These are phyloP conservation scores for Drosera capensis DNA, from an alignment of 148 eudicot genomes.

Conservation along the genomic window DNA sequence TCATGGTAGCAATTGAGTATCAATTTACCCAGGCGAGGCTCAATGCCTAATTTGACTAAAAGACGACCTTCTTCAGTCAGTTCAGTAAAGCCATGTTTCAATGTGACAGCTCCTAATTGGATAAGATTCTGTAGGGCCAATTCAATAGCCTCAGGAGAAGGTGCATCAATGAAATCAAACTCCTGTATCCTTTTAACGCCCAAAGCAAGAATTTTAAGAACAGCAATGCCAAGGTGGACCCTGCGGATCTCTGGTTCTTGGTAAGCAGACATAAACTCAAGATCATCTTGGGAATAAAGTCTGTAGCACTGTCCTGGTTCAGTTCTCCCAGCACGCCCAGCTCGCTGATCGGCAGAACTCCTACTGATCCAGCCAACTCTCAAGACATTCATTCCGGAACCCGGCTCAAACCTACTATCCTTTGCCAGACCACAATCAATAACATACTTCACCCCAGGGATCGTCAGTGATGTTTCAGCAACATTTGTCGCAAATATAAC, in stretches of 20 bases:
- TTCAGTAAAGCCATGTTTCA: slow-evolving; percentile 25
- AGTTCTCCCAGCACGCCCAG: slow-evolving; percentile 99
- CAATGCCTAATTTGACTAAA: slow-evolving; percentile 69
- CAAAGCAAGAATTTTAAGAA: slow-evolving; percentile 67
- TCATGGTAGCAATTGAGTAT: slow-evolving; percentile 40
- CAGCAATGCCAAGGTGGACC: slow-evolving; percentile 90
- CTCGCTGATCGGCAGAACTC: slow-evolving; percentile 90
- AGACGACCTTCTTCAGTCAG: slow-evolving; percentile 44
- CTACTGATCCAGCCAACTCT: slow-evolving; percentile 68
- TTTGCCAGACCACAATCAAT: slow-evolving; percentile 90
- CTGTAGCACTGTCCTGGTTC: slow-evolving; percentile 82
- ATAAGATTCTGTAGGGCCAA: slow-evolving; percentile 69
- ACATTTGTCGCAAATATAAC: slow-evolving; percentile 87
- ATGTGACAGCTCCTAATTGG: slow-evolving; percentile 63
- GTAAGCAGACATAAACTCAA: slow-evolving; percentile 40
- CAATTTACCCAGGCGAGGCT: slow-evolving; percentile 80
- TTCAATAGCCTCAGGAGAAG: slow-evolving; percentile 56
- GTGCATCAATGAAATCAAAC: slow-evolving; percentile 85
- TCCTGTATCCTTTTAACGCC: slow-evolving; percentile 42
- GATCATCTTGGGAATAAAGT: slow-evolving; percentile 52
- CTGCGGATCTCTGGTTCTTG: slow-evolving; percentile 85
- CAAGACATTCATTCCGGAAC: slow-evolving; percentile 78
- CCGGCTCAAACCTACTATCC: slow-evolving; percentile 77
- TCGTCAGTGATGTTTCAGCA: slow-evolving; percentile 93
- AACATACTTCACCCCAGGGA: slow-evolving; percentile 84